These are phyloP conservation scores for Tetradesmus lagerheimii DNA, from an alignment of 139 green algal species.

Conservation along the genomic window DNA sequence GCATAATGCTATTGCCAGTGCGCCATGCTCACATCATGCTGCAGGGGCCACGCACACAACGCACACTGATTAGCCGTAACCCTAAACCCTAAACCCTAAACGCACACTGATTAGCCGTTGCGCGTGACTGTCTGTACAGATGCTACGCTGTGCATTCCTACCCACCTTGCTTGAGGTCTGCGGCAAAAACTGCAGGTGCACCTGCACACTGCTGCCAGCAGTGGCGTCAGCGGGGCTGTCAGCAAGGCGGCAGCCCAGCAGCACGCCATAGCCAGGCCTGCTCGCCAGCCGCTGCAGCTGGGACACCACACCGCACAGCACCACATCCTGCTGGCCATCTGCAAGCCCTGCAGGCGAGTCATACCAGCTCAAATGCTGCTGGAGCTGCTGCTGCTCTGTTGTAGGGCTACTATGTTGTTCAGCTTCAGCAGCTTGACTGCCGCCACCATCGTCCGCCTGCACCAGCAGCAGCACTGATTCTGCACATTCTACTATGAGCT, in stretches of 20 bases:
- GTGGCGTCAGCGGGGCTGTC: neutral
- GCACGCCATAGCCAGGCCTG: neutral
- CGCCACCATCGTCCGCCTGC: neutral
- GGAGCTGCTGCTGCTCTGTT: neutral
- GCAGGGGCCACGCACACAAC: no score
- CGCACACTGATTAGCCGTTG: no score
- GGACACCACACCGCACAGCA: slow-evolving; percentile 10
- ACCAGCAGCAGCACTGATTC: neutral
- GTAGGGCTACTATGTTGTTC: neutral
- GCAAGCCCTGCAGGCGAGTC: neutral
- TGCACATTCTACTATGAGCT: neutral
- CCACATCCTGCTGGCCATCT: neutral
- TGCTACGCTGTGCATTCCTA: no score
- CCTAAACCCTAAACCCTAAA: no score
- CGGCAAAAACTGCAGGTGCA: slow-evolving; percentile 3
- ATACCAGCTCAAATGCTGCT: neutral
- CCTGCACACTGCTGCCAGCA: neutral
- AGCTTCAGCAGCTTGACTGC: neutral
- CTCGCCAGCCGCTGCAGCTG: neutral
- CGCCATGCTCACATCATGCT: no score
- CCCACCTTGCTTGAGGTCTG: neutral
- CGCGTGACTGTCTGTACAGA: no score
- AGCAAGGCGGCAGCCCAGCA: neutral
- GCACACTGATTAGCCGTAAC: no score
- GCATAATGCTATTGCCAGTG: no score